A percentile compares a stretch with the other conserved stretches of the same genome.
Evolutionary conservation across 2,329 filamentous ascomycete species (phyloP).

Genomic region (Colletotrichum orchidophilum): DNA sequence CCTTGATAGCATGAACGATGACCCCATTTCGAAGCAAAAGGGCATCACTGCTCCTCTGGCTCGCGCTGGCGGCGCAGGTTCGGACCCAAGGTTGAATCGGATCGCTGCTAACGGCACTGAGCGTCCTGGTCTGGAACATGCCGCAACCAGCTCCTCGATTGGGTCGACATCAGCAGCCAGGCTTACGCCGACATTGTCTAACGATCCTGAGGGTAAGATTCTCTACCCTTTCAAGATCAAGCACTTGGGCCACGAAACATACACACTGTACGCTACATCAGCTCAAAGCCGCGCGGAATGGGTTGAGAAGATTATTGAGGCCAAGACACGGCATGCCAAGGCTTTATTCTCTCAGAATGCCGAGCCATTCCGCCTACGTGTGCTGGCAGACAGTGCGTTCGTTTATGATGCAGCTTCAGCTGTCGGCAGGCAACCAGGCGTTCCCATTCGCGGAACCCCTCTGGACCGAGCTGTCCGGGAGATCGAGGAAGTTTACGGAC

Average conservation of each 20-base stretch:
- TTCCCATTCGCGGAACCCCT: conserved; percentile 89
- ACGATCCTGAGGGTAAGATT: conserved; percentile 82
- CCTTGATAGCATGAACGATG: conserved; percentile 91
- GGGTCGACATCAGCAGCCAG: conserved; percentile 55
- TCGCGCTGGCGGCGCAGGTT: conserved; percentile 68
- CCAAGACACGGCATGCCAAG: conserved; percentile 92
- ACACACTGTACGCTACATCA: conserved; percentile 86
- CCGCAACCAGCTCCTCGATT: conserved; percentile 73
- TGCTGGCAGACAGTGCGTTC: conserved; percentile 93
- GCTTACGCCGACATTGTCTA: conserved; percentile 56
- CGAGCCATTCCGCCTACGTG: conserved; percentile 90
- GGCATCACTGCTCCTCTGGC: conserved; percentile 72
- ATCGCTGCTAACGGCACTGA: conserved; percentile 60
- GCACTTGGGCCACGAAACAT: conserved; percentile 92
- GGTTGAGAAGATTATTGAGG: conserved; percentile 93
- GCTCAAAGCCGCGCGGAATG: conserved; percentile 82
- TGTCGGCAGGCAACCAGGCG: conserved; percentile 68
- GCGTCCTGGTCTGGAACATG: conserved; percentile 72
- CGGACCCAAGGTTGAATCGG: conserved; percentile 67
- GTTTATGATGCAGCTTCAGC: conserved; percentile 74
- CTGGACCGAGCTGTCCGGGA: conserved; percentile 91
- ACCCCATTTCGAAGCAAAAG: conserved; percentile 86
- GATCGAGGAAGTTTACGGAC: conserved; percentile 81
- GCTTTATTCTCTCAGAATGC: conserved; percentile 92
- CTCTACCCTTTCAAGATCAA: conserved; percentile 96